Conservation (phyloP, 805 yeast genomes). For the Monosporozyma servazzii region DNA sequence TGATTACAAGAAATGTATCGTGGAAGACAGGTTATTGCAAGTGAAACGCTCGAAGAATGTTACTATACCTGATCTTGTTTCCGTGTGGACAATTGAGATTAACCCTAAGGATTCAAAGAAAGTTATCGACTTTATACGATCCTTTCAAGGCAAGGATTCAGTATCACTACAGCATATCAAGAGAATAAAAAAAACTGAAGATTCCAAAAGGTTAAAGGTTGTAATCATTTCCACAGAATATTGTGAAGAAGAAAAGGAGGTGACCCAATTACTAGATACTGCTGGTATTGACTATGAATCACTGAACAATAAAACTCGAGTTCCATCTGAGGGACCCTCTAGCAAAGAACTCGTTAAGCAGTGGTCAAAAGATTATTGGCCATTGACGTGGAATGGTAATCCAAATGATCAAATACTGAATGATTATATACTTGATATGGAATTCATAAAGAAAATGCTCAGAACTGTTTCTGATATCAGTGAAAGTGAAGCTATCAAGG, state of each 20-base stretch:
- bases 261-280: slow-evolving; percentile 16
- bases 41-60: slow-evolving; percentile 24
- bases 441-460: slow-evolving; percentile 31
- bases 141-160: slow-evolving; percentile 22
- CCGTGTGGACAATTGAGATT: slow-evolving; percentile 43
- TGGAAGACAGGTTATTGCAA: slow-evolving; percentile 40
- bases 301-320: slow-evolving; percentile 20
- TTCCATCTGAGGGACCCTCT: slow-evolving; percentile 59
- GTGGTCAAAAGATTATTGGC: slow-evolving; percentile 77
- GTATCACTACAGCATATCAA: slow-evolving; percentile 36
- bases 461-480: slow-evolving; percentile 22
- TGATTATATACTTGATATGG: slow-evolving; percentile 42
- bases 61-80: slow-evolving; percentile 23
- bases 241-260: slow-evolving; percentile 20
- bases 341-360: slow-evolving; percentile 53
- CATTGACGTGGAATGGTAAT: slow-evolving; percentile 88
- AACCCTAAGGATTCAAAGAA: slow-evolving; percentile 29
- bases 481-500: slow-evolving; percentile 9
- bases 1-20: slow-evolving; percentile 37
- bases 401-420: slow-evolving; percentile 65
- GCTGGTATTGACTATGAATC: slow-evolving; percentile 13
- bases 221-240: slow-evolving; percentile 39
- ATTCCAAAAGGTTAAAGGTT: slow-evolving; percentile 19
- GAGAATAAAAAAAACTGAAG: slow-evolving; percentile 37
- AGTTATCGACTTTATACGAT: slow-evolving; percentile 23